phyloP scores from a whole-genome alignment of 768 basidiomycete genomes.

The Thelephora ganbajun region DNA sequence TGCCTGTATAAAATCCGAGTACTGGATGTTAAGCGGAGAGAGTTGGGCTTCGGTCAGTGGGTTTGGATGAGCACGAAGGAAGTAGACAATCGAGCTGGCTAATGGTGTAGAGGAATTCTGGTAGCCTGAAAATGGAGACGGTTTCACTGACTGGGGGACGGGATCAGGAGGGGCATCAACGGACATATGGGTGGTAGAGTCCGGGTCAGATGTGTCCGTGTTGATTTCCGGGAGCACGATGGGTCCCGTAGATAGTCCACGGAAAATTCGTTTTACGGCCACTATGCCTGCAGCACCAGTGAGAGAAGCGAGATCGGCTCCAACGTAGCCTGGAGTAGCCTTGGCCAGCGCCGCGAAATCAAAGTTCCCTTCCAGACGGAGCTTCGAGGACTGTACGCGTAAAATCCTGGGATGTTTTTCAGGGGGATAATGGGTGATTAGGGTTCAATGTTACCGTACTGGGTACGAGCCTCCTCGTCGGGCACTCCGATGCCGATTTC shows the following conservation, averaged over 20 bases:
- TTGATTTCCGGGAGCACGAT: slow-evolving; percentile 36
- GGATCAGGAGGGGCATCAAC: slow-evolving; percentile 18
- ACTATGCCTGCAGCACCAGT: slow-evolving; percentile 91
- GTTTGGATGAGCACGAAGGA: slow-evolving; percentile 76
- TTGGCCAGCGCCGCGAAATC: slow-evolving; percentile 79
- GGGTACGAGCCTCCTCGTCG: slow-evolving; percentile 76
- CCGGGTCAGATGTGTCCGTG: slow-evolving; percentile 6
- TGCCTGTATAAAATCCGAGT: slow-evolving; percentile 66
- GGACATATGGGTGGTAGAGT: slow-evolving; percentile 21
- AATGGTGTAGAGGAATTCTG: slow-evolving; percentile 23
- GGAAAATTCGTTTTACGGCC: slow-evolving; percentile 93
- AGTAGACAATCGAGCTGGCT: slow-evolving; percentile 69
- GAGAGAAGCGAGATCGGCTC: slow-evolving; percentile 83
- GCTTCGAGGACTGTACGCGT: slow-evolving; percentile 68
- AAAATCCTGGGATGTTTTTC: slow-evolving; percentile 49
- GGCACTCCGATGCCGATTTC: slow-evolving; percentile 98
- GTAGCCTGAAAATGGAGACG: slow-evolving; percentile 22
- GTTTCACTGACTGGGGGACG: slow-evolving; percentile 7
- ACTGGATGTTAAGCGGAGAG: slow-evolving; percentile 66
- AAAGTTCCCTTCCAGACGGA: slow-evolving; percentile 79
- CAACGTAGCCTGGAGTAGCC: slow-evolving; percentile 93
- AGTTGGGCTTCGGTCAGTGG: slow-evolving; percentile 72
- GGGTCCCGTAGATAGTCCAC: slow-evolving; percentile 45
- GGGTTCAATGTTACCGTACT: slow-evolving; percentile 35
- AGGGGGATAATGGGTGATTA: neutral